A percentile compares a stretch with the other conserved stretches of the same genome.
These are phyloP conservation scores for Russula griseocarnosa DNA, from an alignment of 768 basidiomycete species.

Conservation along the genomic window DNA sequence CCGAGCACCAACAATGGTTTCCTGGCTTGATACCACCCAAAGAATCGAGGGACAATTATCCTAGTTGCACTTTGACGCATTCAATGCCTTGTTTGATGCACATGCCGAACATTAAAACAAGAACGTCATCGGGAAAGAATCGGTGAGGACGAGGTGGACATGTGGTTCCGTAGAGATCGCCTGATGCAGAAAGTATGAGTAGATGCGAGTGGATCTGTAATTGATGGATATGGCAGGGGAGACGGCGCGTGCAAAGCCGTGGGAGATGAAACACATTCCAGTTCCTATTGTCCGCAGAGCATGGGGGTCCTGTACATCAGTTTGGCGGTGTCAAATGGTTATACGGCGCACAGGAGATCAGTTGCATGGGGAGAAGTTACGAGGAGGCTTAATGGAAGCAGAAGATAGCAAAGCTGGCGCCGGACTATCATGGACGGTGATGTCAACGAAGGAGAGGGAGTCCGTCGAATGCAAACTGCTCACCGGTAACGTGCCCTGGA, in stretches of 20 bases:
- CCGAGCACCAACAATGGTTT: constrained; percentile 55
- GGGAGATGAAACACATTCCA: constrained; percentile 24
- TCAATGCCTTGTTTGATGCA: constrained; percentile 18
- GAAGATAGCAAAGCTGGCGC: neutral
- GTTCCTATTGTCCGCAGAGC: constrained; percentile 15
- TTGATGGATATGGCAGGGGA: constrained; percentile 12
- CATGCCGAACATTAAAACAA: constrained; percentile 41
- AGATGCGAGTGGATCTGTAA: constrained; percentile 22
- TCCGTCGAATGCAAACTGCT: constrained; percentile 10
- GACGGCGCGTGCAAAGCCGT: constrained; percentile 23
- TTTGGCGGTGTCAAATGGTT: neutral
- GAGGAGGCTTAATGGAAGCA: constrained; percentile 17
- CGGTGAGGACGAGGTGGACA: constrained; percentile 28
- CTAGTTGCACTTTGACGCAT: constrained; percentile 26
- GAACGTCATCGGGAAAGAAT: constrained; percentile 46
- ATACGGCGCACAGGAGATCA: constrained; percentile 5
- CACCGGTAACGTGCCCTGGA: neutral
- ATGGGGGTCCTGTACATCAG: constrained; percentile 13
- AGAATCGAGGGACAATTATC: constrained; percentile 23
- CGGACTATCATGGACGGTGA: constrained; percentile 16
- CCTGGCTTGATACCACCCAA: constrained; percentile 23
- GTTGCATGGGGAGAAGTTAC: neutral
- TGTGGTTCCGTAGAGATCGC: constrained; percentile 5
- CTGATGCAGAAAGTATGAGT: constrained; percentile 10
- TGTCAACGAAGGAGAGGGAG: constrained; percentile 3